Base-by-base conservation (phyloP, 495 filamentous ascomycete genomes). In the Aspergillus ellipticus region DNA sequence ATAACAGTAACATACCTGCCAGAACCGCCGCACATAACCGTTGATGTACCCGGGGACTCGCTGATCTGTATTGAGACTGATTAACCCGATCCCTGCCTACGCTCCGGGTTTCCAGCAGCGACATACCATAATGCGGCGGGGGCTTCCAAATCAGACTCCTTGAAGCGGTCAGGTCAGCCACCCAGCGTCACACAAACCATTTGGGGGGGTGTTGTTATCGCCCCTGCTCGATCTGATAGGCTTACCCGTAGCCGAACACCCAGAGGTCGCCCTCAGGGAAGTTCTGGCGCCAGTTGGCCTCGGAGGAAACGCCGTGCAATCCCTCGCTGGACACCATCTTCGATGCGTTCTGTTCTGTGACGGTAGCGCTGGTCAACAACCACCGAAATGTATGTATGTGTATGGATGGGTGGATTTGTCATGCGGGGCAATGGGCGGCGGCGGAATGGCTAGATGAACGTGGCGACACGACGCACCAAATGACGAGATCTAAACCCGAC, bases 131-230 rank as follows among this genome's bases (percentile, higher is more conserved):
- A 66, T 96, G 89, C 49, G 95, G 94, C 47, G 94, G 95, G 21
- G 94, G 93, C 68, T 98, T 98, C 93, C 93, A 98, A 55, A 98
- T 97, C 69, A 98, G 76, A 57, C 90, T 96, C 71, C 93, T 97
- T 29, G 13, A 2, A 33, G 6, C 9, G 4, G 6, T 33, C 13
- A 10, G 17, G 39, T 53, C 45, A 48, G 13, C 45, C 43, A 24
- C 6, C n/a, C 48, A 15, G 22, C 24, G 17, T 42, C 33, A 6
- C 29, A 45, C 28, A 22, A 24, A 20, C 42, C 19, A 43, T 20
- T 19, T 16, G 17, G 2, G 28, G 42, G 11, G 26, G 17, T 37
- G 16, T 41, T 55, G 39, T 63, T n/a, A 15, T 20, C 19, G 4
- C 13, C 21, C 9, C 19, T 45, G 10, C 3, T 17, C n/a, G 15